Evolutionary conservation across 108 stramenopile genomes (phyloP).

Genomic region (Mayamaea pseudoterrestris): DNA sequence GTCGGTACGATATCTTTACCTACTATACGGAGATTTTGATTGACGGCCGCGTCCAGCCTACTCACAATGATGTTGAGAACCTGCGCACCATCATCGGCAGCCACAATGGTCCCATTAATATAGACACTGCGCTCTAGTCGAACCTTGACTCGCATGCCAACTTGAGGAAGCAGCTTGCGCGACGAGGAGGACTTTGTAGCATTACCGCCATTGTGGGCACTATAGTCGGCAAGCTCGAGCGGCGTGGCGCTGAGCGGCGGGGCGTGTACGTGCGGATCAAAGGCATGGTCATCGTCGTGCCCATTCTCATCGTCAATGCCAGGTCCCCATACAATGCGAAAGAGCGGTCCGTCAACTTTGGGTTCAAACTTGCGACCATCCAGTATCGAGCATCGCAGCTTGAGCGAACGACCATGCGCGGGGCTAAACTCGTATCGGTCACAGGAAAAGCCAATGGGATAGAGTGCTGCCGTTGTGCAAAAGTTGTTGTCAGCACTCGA

Average conservation of each 20-base stretch:
- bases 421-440: slow-evolving; percentile 75
- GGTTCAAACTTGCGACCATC: slow-evolving; percentile 27
- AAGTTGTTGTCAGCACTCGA: slow-evolving; percentile 12
- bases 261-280: slow-evolving; percentile 39
- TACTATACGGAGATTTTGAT: slow-evolving; percentile 33
- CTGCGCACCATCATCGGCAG: slow-evolving; percentile 15
- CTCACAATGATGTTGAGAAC: not conserved
- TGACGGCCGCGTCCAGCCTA: not conserved
- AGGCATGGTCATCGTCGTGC: slow-evolving; percentile 32
- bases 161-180: slow-evolving; percentile 15
- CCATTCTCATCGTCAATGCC: slow-evolving; percentile 64
- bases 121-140: slow-evolving; percentile 39
- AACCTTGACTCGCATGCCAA: slow-evolving; percentile 67
- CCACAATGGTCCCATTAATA: slow-evolving; percentile 47
- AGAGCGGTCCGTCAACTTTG: slow-evolving; percentile 47
- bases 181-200: not conserved
- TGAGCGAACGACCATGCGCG: slow-evolving; percentile 60
- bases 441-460: slow-evolving; percentile 73
- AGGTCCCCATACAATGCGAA: slow-evolving; percentile 75
- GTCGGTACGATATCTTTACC: slow-evolving; percentile 70
- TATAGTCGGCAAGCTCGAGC: no score
- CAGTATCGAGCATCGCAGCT: slow-evolving; percentile 67
- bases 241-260: slow-evolving; percentile 3
- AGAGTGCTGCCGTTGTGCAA: slow-evolving; percentile 42
- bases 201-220: not conserved